A percentile compares a stretch with the other conserved stretches of the same genome.
Evolutionary conservation across 768 basidiomycete species (phyloP).

Genomic region (Artomyces pyxidatus): DNA sequence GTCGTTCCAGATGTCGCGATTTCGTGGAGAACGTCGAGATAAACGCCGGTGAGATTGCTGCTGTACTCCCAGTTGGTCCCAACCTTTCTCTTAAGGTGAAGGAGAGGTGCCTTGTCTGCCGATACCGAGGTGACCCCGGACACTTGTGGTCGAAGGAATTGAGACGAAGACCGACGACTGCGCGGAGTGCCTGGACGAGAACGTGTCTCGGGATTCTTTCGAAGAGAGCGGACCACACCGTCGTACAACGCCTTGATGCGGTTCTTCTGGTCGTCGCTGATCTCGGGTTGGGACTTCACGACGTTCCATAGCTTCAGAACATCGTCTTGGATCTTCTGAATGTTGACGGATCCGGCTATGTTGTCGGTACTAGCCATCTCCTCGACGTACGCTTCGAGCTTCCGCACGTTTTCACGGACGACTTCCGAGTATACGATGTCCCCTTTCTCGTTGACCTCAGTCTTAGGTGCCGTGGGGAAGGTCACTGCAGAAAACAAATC

Average conservation of each 20-base stretch:
- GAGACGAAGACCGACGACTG: constrained; percentile 86
- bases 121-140: constrained; percentile 65
- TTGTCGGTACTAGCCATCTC: constrained; percentile 97
- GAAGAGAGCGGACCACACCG: constrained; percentile 89
- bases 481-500: constrained; percentile 49
- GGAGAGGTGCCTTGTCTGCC: constrained; percentile 85
- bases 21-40: constrained; percentile 95
- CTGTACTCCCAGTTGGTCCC: constrained; percentile 95
- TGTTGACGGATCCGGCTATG: constrained; percentile 76
- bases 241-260: constrained; percentile 93
- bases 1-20: constrained; percentile 98
- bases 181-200: constrained; percentile 43
- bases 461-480: constrained; percentile 96
- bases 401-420: constrained; percentile 91
- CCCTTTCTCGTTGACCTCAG: constrained; percentile 88
- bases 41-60: constrained; percentile 90
- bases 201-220: constrained; percentile 62
- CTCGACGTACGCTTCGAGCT: constrained; percentile 94
- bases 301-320: constrained; percentile 96
- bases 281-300: constrained; percentile 94
- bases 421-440: constrained; percentile 95
- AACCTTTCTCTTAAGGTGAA: constrained; percentile 95
- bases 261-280: constrained; percentile 94
- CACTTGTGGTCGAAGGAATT: constrained; percentile 91
- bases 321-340: constrained; percentile 96